Percentiles rank a stretch among this genome's conserved stretches.
Conservation (phyloP, 495 filamentous ascomycete genomes). For the Aspergillus affinis region DNA sequence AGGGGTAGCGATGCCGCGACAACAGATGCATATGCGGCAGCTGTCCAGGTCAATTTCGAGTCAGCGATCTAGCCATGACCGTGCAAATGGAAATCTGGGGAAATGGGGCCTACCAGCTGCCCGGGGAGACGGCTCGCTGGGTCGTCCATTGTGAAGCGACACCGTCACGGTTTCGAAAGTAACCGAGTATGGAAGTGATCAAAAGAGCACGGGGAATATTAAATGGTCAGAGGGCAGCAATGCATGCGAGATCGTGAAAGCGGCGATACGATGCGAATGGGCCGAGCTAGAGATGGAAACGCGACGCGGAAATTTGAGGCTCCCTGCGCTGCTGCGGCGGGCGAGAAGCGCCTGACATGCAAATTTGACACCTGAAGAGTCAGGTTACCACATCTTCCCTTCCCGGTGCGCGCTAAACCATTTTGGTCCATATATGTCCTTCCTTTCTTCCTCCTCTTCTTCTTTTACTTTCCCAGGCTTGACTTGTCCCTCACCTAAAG, state of each 20-base stretch:
- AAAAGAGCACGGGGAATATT: background rate
- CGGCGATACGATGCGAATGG: constrained; percentile 12
- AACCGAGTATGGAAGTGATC: constrained; percentile 18
- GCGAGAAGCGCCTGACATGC: constrained; percentile 15
- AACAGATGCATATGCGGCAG: constrained; percentile 85
- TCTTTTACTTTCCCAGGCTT: background rate
- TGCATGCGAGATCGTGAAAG: constrained; percentile 14
- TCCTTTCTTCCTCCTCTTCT: background rate
- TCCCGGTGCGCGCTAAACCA: background rate
- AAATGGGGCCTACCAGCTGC: constrained; percentile 53
- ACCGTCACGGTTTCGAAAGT: constrained; percentile 12
- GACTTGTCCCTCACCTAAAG: too few relatives aligned
- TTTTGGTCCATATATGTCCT: background rate
- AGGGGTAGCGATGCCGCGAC: constrained; percentile 71
- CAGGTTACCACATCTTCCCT: constrained; percentile 6
- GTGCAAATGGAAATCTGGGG: constrained; percentile 6
- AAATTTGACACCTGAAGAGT: constrained; percentile 22
- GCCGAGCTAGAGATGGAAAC: constrained; percentile 21
- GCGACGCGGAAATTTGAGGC: constrained; percentile 45
- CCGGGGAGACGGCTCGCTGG: constrained; percentile 62
- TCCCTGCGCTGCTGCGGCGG: constrained; percentile 19
- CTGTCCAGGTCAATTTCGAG: constrained; percentile 35
- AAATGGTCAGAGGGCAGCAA: constrained; percentile 10
- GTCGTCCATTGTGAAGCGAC: constrained; percentile 55
- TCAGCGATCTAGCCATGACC: background rate